Base-by-base conservation (phyloP, 225 moss, liverwort and hornwort genomes). In the Sphagnum tenellum region DNA sequence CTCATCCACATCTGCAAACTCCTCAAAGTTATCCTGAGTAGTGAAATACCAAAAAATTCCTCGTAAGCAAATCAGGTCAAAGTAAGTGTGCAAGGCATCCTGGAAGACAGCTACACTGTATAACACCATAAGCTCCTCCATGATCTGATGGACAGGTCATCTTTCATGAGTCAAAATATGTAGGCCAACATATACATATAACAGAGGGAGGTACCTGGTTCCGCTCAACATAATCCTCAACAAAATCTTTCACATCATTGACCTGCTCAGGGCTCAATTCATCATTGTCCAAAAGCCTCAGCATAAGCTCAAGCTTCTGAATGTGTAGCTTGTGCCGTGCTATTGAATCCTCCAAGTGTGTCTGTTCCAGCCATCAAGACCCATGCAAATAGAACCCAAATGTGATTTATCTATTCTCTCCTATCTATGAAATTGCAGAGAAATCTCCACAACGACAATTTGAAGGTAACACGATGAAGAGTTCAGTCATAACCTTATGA, bases 181-280 rank as follows among this genome's bases (percentile, higher is more conserved):
- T 29, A 29, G 29, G 29, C 29, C 29, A 52, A 45, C 12, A 61
- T 10, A 53, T 12, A 55, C 7, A 12, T 9, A 9, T 8, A 66
- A 53, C 14, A 11, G 56, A 67, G 3, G 45, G 44, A 50, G 76
- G 71, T 14, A 92, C 95, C 92, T 95, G 95, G 65, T 95, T 95
- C 49, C 92, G 89, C 66, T 95, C 95, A 59, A 95, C 95, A 72
- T 95, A 95, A 65, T 95, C 95, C 78, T 95, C 95, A 64, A 95
- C 92, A 64, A 85, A 73, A 47, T 92, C 86, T 81, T 82, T 89
- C 65, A 89, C 89, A 49, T 95, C 95, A 61, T 68, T 74, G 68
- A 95, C 95, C 73, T 95, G 89, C 5, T 95, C 95, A 44, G 95
- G 88, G 71, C 83, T 86, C 47, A 95, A 80, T 74, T 92, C 92